Evolutionary conservation across 2,329 filamentous ascomycete genomes (phyloP).

Genomic region (Phialophora tarda): DNA sequence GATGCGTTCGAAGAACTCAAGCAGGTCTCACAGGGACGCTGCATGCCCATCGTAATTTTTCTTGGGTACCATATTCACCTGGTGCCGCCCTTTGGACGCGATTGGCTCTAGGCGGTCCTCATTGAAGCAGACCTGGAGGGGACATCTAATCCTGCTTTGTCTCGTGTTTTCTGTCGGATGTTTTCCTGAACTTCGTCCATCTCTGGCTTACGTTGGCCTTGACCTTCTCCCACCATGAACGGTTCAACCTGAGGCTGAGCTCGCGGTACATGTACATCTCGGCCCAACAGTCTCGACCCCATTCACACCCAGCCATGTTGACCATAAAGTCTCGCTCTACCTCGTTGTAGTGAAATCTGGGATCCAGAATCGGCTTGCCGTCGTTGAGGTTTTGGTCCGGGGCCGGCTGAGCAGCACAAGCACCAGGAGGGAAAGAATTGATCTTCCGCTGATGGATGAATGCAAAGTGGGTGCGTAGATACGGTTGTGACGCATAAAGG

Average conservation of each 20-base stretch:
- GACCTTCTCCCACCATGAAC: conserved; percentile 75
- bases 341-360: conserved; percentile 82
- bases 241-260: conserved; percentile 87
- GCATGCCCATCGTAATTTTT: neutral
- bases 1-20: neutral
- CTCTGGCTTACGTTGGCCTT: conserved; percentile 42
- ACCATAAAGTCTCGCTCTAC: conserved; percentile 89
- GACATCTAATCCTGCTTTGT: conserved; percentile 2
- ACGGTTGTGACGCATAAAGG: conserved; percentile 87
- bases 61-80: neutral
- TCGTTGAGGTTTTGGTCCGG: conserved; percentile 16
- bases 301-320: conserved; percentile 98
- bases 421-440: conserved; percentile 91
- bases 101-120: neutral
- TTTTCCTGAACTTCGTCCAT: conserved; percentile 20
- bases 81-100: neutral
- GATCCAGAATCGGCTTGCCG: conserved; percentile 54
- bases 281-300: conserved; percentile 95
- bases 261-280: conserved; percentile 97
- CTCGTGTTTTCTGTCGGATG: neutral
- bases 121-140: conserved; percentile 1
- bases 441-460: conserved; percentile 91
- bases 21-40: neutral
- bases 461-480: conserved; percentile 84
- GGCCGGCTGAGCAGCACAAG: conserved; percentile 63